Evolutionary conservation across 306 rosid genomes (phyloP), one percentile per base, ranked within the genome.

Genomic region (Cicer judaicum): DNA sequence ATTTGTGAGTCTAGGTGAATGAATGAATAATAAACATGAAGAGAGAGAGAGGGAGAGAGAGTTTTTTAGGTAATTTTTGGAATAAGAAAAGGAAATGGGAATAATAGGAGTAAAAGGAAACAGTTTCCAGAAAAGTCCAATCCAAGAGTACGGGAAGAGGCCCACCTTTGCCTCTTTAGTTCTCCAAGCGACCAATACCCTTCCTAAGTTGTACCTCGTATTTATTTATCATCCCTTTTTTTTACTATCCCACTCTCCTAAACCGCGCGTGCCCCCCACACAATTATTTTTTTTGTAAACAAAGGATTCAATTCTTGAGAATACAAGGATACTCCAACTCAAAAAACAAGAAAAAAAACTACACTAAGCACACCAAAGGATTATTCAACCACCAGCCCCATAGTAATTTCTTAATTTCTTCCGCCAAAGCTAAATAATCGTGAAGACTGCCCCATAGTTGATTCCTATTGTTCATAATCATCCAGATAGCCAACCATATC

Each of bases 141-240:
- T 89, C 97, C 97, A 92, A 89, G 97, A 88, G 97, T 92, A 89
- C 96, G 92, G 97, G 96, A 89, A 85, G 90, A 86, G 89, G 93
- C 88, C 93, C 91, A 86, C 87, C 91, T 86, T 86, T 87, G 79
- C 92, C 88, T 82, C 89, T 88, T 86, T 86, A 74, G 97, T 83
- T 82, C 87, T 66, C 77, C 80, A 47, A 77, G 70, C 79, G 79
- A 70, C 91, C 88, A 87, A 84, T 89, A 77, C 71, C 87, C 72
- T 85, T 82, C 83, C 69, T 54, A 47, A 16, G 62, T 69, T 72
- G 81, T 84, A 78, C 97, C 92, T 91, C 94, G 87, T 87, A 86
- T 91, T 86, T 84, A 74, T 83, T 19, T 42, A 41, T 42, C n/a
- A 64, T 65, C 80, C 36, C 74, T 60, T 21, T 11, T 11, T 38